These are phyloP conservation scores for Domatiomyces globalis DNA, from an alignment of 2,329 filamentous ascomycete genomes.

Conservation along the genomic window DNA sequence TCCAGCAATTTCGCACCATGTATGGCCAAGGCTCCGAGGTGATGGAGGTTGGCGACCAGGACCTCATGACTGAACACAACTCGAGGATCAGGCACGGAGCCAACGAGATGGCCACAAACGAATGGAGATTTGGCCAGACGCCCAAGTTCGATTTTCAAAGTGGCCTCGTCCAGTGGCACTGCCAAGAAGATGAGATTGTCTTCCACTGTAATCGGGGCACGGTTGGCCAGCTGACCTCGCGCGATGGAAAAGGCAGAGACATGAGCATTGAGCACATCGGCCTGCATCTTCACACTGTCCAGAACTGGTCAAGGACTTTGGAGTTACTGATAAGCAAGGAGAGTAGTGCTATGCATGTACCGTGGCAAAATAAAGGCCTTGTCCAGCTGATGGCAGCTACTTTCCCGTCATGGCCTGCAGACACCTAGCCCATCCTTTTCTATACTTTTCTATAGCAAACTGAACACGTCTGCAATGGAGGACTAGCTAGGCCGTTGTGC, in stretches of 20 bases:
- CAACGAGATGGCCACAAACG: slow-evolving; percentile 11
- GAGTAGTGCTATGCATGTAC: too few relatives aligned
- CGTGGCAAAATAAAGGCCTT: not conserved
- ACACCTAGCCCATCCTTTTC: not conserved
- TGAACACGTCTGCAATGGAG: not conserved
- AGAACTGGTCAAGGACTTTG: not conserved
- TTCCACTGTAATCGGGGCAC: slow-evolving; percentile 12
- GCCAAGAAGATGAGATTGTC: slow-evolving; percentile 5
- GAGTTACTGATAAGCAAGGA: not conserved
- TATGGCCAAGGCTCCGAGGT: slow-evolving; percentile 8
- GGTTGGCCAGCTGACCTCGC: slow-evolving; percentile 3
- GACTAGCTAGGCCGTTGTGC: not conserved
- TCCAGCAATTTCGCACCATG: slow-evolving; percentile 8
- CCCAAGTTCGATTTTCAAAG: slow-evolving; percentile 14
- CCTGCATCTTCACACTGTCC: not conserved
- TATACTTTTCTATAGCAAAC: not conserved
- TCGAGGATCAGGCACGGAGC: slow-evolving; percentile 8
- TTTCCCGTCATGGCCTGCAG: not conserved
- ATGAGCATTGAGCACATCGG: not conserved
- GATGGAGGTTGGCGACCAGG: slow-evolving; percentile 6
- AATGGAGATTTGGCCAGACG: slow-evolving; percentile 15
- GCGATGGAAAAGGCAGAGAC: not conserved
- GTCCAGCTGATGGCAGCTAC: not conserved
- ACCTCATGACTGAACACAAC: slow-evolving; percentile 4
- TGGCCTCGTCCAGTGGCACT: slow-evolving; percentile 1